Evolutionary conservation across 805 yeast genomes (phyloP), one percentile per base, ranked within the genome.

Genomic region (Barnettozyma wickerhamii): DNA sequence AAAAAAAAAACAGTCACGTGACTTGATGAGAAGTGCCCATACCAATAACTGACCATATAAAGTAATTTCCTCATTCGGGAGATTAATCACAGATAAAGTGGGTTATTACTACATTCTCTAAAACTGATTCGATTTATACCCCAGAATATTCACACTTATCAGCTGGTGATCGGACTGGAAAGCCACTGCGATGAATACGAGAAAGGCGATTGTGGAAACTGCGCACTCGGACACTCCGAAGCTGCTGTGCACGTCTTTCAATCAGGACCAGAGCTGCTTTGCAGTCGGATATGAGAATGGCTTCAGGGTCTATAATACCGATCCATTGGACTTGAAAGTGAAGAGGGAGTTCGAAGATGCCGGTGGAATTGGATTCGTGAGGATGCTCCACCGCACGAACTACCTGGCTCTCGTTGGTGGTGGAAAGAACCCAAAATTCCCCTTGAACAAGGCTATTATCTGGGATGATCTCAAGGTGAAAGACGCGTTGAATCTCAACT

Each of bases 321-420:
- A 87, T 56, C 98, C 99, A 4, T 71, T 90, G 66, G 93, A 84
- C 45, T 62, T 78, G 45, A 68, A 89, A 47, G 90, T 84, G 41
- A 71, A 75, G 51, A 67, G 90, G 43, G 72, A 67, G 19, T 75
- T 78, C 50, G 63, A 47, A 7, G 56, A 49, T 38, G 55, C 45
- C 19, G 46, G 50, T 6, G 96, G 96, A 0, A 79, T 90, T 19
- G 95, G 93, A 2, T 66, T 72, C 26, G 77, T 84, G 2, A 69
- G 81, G 33, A 87, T 91, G 95, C 78, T 91, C 6, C 85, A 88
- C 58, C 74, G 96, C 32, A 89, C 97, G 0, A 91, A 91, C 63
- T 90, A 89, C 58, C 71, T 91, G 39, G 96, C 91, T 1, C 64
- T 93, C 32, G 86, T 89, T 0, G 96, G 97, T 1, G 96, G 96